These are phyloP conservation scores for Omphalotus olearius DNA, from an alignment of 1,284 basidiomycete species.

Conservation along the genomic window DNA sequence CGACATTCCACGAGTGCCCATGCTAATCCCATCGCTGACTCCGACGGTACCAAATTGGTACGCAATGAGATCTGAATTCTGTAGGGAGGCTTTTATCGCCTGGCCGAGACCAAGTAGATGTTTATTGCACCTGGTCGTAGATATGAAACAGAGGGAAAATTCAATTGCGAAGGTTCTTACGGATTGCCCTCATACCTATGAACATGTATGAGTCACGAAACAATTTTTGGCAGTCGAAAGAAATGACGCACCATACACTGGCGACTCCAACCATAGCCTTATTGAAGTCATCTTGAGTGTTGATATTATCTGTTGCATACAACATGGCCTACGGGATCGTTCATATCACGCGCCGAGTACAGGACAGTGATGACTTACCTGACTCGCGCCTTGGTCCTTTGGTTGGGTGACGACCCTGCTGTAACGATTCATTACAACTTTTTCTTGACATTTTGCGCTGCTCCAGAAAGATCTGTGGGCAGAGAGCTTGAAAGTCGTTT, in stretches of 20 bases:
- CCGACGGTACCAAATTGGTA: slow-evolving; percentile 98
- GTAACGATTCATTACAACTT: slow-evolving; percentile 76
- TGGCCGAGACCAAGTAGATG: slow-evolving; percentile 89
- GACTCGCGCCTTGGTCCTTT: slow-evolving; percentile 91
- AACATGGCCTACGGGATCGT: slow-evolving; percentile 75
- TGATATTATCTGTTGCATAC: slow-evolving; percentile 90
- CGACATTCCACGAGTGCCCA: slow-evolving; percentile 91
- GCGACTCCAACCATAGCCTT: slow-evolving; percentile 96
- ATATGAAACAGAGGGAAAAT: slow-evolving; percentile 4
- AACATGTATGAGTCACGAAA: slow-evolving; percentile 6
- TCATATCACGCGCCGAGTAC: slow-evolving; percentile 10
- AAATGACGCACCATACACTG: slow-evolving; percentile 78
- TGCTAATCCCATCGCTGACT: slow-evolving; percentile 97
- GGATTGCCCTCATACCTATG: slow-evolving; percentile 87
- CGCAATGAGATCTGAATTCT: slow-evolving; percentile 75
- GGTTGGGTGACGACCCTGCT: slow-evolving; percentile 81
- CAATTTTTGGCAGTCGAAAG: slow-evolving; percentile 2
- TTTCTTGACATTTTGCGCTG: slow-evolving; percentile 36
- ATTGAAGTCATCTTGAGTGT: slow-evolving; percentile 74
- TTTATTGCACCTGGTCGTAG: slow-evolving; percentile 72
- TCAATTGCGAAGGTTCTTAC: slow-evolving; percentile 38
- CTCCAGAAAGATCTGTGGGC: slow-evolving; percentile 38
- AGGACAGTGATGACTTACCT: slow-evolving; percentile 45
- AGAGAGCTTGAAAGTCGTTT: slow-evolving; percentile 7
- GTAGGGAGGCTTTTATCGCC: slow-evolving; percentile 79